Base-by-base conservation (phyloP, 2,329 filamentous ascomycete genomes). In the Fusarium hostae region DNA sequence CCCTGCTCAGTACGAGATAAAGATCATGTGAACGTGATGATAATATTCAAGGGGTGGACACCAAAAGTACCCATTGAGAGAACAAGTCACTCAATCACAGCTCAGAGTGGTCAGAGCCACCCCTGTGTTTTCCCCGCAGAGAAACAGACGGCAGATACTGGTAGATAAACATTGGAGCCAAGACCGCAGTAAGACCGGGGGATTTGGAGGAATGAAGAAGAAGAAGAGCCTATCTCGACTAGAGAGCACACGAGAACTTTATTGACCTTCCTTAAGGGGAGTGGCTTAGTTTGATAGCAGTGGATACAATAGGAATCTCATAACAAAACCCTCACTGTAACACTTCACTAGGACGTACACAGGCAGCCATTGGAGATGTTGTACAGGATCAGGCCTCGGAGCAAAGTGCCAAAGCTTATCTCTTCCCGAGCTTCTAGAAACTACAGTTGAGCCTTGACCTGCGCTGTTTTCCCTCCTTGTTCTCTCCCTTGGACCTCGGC, bases 111-210 rank as follows among this genome's bases (percentile, higher is more conserved):
- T 47, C 50, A 52, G 37, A 34, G 50, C 37, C n/a, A 61, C 24
- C 57, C 44, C 37, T 59, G 22, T 28, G 32, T 52, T 52, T 71
- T 68, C 71, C 71, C 72, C 72, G 72, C 72, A 74, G 69, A 68
- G 41, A 65, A 60, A 30, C 34, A 54, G 51, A 60, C 61, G 58
- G 71, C 59, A 74, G 69, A 71, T 68, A 71, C 48, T 61, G 58
- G 61, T 32, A 64, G 72, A 75, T 72, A 72, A 63, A 71, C 70
- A 68, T 37, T 45, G 18, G 32, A 48, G 65, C 67, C 66, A 69
- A 65, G 66, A 59, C 67, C 67, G 67, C 30, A 43, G 67, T 70
- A 54, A 22, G 66, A 58, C 67, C 70, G 58, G 60, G 68, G 67
- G 47, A 13, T 16, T 47, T 47, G 30, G 47, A 56, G 50, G 61